These are phyloP conservation scores for Debaryomyces robertsiae DNA, from an alignment of 1,139 yeast species.

Conservation along the genomic window DNA sequence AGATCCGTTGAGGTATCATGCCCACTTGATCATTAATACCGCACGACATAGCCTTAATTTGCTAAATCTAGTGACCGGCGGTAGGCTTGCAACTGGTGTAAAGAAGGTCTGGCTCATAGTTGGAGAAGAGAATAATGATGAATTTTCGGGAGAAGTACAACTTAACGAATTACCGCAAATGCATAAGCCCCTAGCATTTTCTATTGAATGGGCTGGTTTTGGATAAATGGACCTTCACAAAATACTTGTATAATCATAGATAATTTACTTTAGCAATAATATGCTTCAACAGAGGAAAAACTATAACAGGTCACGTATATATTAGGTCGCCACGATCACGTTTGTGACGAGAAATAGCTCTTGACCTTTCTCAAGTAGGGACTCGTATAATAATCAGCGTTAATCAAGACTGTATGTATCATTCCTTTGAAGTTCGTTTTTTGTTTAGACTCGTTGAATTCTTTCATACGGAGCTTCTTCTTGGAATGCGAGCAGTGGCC, in stretches of 20 bases:
- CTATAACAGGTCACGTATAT: too few relatives aligned
- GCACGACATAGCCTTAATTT: constrained; percentile 47
- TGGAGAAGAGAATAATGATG: constrained; percentile 26
- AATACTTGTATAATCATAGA: background rate
- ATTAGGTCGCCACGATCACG: too few relatives aligned
- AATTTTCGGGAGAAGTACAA: background rate
- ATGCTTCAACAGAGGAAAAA: background rate
- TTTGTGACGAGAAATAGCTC: too few relatives aligned
- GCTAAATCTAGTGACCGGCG: constrained; percentile 71
- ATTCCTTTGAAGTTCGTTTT: too few relatives aligned
- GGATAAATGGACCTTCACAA: constrained; percentile 37
- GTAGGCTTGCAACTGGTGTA: constrained; percentile 89
- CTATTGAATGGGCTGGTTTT: constrained; percentile 84
- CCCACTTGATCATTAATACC: constrained; percentile 75
- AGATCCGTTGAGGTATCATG: constrained; percentile 87
- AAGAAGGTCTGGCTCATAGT: constrained; percentile 82
- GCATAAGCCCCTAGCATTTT: constrained; percentile 37
- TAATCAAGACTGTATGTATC: too few relatives aligned
- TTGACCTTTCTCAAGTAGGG: too few relatives aligned
- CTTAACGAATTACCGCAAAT: constrained; percentile 8
- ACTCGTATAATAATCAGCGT: too few relatives aligned
- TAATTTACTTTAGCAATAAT: too few relatives aligned
- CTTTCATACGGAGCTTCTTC: too few relatives aligned
- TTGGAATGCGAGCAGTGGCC: too few relatives aligned
- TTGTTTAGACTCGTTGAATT: too few relatives aligned